These are phyloP conservation scores for Sporothrix dimorphospora DNA, from an alignment of 2,329 filamentous ascomycete genomes.

Conservation along the genomic window DNA sequence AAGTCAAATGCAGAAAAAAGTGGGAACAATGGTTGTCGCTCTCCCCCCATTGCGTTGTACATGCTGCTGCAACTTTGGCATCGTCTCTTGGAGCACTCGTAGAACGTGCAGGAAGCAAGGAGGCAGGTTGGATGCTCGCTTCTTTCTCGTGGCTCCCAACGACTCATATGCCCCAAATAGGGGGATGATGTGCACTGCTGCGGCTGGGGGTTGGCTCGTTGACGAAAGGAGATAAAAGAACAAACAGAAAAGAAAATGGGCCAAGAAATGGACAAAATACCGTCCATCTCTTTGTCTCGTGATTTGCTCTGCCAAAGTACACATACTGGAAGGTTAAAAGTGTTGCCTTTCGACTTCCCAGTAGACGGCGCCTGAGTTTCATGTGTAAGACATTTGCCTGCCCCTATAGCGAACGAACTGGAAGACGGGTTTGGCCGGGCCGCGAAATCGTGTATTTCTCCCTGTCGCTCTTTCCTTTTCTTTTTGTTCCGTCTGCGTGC, in stretches of 20 bases:
- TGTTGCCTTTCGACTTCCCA: background rate
- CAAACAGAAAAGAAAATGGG: background rate
- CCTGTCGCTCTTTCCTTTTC: background rate
- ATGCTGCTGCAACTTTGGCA: background rate
- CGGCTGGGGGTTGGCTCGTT: background rate
- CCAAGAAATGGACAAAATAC: background rate
- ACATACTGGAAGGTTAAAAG: background rate
- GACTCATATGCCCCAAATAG: background rate
- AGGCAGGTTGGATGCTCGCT: background rate
- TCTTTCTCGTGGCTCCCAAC: background rate
- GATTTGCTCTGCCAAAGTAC: background rate
- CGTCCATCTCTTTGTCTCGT: background rate
- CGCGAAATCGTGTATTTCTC: background rate
- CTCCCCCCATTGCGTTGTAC: background rate
- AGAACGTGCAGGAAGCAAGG: constrained; percentile 11
- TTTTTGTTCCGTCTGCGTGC: background rate
- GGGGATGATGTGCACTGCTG: background rate
- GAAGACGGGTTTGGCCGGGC: too few species aligned
- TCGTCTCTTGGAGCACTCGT: background rate
- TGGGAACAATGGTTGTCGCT: background rate
- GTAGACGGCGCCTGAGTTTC: background rate
- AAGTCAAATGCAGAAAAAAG: background rate
- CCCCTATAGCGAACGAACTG: too few species aligned
- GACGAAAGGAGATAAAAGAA: background rate
- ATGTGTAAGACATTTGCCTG: background rate